Base-by-base conservation (phyloP, 1,139 yeast genomes). In the Blastobotrys buckinghamii region DNA sequence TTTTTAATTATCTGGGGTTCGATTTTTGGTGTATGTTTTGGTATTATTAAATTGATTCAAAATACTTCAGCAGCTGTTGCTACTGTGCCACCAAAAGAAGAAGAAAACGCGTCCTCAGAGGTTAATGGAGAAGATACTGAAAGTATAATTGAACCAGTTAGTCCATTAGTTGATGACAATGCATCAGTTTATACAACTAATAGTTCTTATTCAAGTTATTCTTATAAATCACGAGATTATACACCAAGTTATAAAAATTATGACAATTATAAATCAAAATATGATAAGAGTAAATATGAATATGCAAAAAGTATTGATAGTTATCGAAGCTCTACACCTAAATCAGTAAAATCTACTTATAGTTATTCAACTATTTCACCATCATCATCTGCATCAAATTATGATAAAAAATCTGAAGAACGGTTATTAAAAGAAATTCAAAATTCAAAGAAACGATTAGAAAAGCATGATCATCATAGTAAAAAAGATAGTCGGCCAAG, bases 1-100 rank as follows among this genome's bases (percentile, higher is more conserved):
- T 55, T 56, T 42, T 40, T 53, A 8, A 52, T 59, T 16, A 55
- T 58, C 35, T 57, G 62, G 60, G 59, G 59, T 8, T 55, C 61
- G 13, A 54, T 59, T 20, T 54, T 52, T 7, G 51, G 53, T 26
- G 53, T 57, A 22, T 54, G 59, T 17, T 55, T 53, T 52, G 55
- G 51, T 6, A 37, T 56, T 15, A 46, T 59, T 39, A 47, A 55
- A 16, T 33, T 57, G 9, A 43, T 59, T 32, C 53, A 50, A 40
- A 30, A 41, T 27, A 50, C 53, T 15, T 48, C 51, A 7, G 46
- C 48, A 12, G 50, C 45, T 10, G 44, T 50, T 7, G 29, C 39
- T 45, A 17, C 29, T 6, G 39, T 50, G 19, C 45, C 48, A 3
- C 20, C 13, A 17, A 17, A 4, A 5, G n/a, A 17, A 15, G 22